Evolutionary conservation across 352 stramenopile species (phyloP).

Genomic region (Pythium brassicae): DNA sequence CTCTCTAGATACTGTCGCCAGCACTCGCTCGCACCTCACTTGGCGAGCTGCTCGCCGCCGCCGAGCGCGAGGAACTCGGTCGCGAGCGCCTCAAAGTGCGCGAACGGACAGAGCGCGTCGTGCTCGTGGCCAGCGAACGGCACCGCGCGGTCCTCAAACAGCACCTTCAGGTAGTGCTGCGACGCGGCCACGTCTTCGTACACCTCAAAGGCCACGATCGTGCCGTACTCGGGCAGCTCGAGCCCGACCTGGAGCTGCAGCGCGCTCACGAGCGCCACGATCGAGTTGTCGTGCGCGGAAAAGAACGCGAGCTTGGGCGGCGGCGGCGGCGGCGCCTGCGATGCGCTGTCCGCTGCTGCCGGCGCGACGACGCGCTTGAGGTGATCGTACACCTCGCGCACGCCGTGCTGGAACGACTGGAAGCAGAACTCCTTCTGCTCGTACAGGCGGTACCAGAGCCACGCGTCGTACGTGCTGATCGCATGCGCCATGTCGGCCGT

Average conservation of each 20-base stretch:
- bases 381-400: constrained; percentile 52
- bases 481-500: constrained; percentile 51
- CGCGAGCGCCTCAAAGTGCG: constrained; percentile 51
- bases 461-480: constrained; percentile 68
- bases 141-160: constrained; percentile 54
- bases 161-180: constrained; percentile 50
- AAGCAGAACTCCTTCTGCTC: constrained; percentile 53
- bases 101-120: constrained; percentile 53
- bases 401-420: constrained; percentile 54
- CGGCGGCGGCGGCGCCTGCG: too few relatives aligned
- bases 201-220: constrained; percentile 64
- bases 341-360: neutral
- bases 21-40: neutral
- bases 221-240: constrained; percentile 62
- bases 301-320: constrained; percentile 69
- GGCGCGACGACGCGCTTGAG: constrained; percentile 35
- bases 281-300: constrained; percentile 83
- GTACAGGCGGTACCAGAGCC: constrained; percentile 81
- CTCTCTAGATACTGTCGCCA: neutral
- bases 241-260: constrained; percentile 59
- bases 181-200: constrained; percentile 44
- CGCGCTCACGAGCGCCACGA: constrained; percentile 68
- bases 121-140: constrained; percentile 51
- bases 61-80: constrained; percentile 37
- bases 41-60: neutral